These are phyloP conservation scores for Boletus sensibilis DNA, from an alignment of 768 basidiomycete genomes.

Conservation along the genomic window DNA sequence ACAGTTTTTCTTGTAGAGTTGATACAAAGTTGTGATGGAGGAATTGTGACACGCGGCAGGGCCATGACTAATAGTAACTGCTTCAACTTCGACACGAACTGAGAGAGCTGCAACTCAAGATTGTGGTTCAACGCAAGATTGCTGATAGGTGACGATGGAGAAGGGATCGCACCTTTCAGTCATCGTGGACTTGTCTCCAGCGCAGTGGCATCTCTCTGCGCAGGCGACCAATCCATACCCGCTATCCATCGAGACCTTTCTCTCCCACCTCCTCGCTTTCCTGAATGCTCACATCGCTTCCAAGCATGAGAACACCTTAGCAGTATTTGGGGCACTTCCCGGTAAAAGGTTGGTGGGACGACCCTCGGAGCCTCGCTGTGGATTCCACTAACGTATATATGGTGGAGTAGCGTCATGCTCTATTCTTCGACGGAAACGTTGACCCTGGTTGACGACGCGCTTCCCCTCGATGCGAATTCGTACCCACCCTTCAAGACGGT, in stretches of 20 bases:
- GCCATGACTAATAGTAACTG: too few relatives aligned
- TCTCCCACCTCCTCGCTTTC: constrained; percentile 86
- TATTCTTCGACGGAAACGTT: constrained; percentile 63
- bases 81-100: not conserved
- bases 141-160: constrained; percentile 36
- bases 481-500: constrained; percentile 84
- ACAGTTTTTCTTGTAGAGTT: not conserved
- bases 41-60: not conserved
- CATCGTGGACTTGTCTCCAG: constrained; percentile 81
- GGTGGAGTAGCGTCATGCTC: constrained; percentile 59
- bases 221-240: constrained; percentile 46
- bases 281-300: constrained; percentile 91
- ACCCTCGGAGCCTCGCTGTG: not conserved
- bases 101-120: not conserved
- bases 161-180: constrained; percentile 70
- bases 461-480: constrained; percentile 65
- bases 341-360: constrained; percentile 65
- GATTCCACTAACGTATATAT: not conserved
- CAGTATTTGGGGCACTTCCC: constrained; percentile 88
- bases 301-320: constrained; percentile 88
- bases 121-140: not conserved
- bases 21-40: not conserved
- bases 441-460: constrained; percentile 34
- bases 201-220: constrained; percentile 80
- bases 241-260: constrained; percentile 67